A percentile compares a stretch with the other conserved stretches of the same genome.
Conservation (phyloP, 2,329 filamentous ascomycete genomes). For the Ceratocystis smalleyi region DNA sequence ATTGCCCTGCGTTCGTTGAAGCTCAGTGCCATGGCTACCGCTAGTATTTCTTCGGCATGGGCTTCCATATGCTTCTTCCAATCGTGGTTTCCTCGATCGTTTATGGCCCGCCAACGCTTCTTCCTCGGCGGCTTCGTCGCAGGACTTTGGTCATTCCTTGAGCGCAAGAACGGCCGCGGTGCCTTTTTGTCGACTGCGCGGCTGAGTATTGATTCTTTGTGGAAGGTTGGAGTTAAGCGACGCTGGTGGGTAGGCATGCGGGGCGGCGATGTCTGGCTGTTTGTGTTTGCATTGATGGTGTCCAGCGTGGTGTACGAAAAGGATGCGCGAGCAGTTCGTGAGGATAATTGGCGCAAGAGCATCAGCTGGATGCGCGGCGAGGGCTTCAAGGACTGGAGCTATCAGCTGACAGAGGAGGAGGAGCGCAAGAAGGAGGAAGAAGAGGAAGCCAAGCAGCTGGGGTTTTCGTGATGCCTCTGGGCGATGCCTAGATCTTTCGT, state of each 20-base stretch:
- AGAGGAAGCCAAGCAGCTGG: constrained; percentile 18
- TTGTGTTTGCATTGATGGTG: constrained; percentile 62
- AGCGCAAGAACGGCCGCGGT: constrained; percentile 45
- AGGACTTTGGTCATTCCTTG: constrained; percentile 71
- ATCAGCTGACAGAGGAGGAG: constrained; percentile 36
- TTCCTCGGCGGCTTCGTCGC: constrained; percentile 77
- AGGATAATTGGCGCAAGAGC: constrained; percentile 52
- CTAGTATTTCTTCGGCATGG: constrained; percentile 76
- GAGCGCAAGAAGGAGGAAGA: constrained; percentile 24
- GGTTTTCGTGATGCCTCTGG: constrained; percentile 18
- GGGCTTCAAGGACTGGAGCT: constrained; percentile 54
- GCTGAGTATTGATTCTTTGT: constrained; percentile 64
- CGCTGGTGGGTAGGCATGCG: constrained; percentile 72
- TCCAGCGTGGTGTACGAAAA: constrained; percentile 65
- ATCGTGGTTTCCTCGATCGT: constrained; percentile 52
- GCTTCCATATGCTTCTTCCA: constrained; percentile 83
- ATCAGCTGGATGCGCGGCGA: constrained; percentile 61
- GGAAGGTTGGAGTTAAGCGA: constrained; percentile 87
- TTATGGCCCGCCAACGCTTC: constrained; percentile 71
- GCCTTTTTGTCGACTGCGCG: constrained; percentile 69
- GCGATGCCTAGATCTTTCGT: neutral
- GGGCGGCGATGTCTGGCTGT: constrained; percentile 71
- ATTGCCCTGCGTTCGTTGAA: constrained; percentile 51
- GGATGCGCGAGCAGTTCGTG: constrained; percentile 51
- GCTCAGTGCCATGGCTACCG: constrained; percentile 58